Conservation (phyloP, 495 filamentous ascomycete species). For the Sporormia fimetaria region DNA sequence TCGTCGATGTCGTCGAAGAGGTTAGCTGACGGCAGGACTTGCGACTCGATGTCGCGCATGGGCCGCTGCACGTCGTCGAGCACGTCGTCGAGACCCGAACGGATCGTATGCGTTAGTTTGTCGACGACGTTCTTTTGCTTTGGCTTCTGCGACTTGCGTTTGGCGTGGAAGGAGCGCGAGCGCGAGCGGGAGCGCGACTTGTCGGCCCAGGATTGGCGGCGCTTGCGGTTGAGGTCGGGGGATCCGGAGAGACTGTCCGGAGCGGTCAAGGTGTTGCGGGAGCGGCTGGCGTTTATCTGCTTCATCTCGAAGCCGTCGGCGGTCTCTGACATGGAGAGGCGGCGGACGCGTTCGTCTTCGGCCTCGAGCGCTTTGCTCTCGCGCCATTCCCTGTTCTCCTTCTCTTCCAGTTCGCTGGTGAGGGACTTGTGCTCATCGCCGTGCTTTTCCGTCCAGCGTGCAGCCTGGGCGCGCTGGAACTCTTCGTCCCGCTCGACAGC, state of each 20-base stretch:
- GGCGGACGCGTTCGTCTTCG: slow-evolving; percentile 17
- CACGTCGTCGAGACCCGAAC: slow-evolving; percentile 6
- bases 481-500: slow-evolving; percentile 80
- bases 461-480: slow-evolving; percentile 62
- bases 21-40: slow-evolving; percentile 59
- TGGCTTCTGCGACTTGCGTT: slow-evolving; percentile 1
- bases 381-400: slow-evolving; percentile 39
- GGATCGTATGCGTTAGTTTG: slow-evolving; percentile 15
- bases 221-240: slow-evolving; percentile 15
- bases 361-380: slow-evolving; percentile 49
- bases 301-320: slow-evolving; percentile 17
- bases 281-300: slow-evolving; percentile 11
- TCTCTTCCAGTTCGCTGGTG: slow-evolving; percentile 34
- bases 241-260: slow-evolving; percentile 6
- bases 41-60: slow-evolving; percentile 51
- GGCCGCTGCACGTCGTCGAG: slow-evolving; percentile 15
- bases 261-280: slow-evolving; percentile 18
- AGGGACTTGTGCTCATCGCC: slow-evolving; percentile 41
- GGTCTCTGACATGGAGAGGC: slow-evolving; percentile 4
- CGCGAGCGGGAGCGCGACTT: slow-evolving; percentile 25
- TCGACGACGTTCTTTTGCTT: slow-evolving; percentile 20
- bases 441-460: slow-evolving; percentile 39
- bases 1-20: slow-evolving; percentile 81
- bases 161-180: slow-evolving; percentile 6
- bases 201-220: slow-evolving; percentile 27